These are phyloP conservation scores for Penicillium sp. DNA, from an alignment of 2,329 filamentous ascomycete genomes.

Conservation along the genomic window DNA sequence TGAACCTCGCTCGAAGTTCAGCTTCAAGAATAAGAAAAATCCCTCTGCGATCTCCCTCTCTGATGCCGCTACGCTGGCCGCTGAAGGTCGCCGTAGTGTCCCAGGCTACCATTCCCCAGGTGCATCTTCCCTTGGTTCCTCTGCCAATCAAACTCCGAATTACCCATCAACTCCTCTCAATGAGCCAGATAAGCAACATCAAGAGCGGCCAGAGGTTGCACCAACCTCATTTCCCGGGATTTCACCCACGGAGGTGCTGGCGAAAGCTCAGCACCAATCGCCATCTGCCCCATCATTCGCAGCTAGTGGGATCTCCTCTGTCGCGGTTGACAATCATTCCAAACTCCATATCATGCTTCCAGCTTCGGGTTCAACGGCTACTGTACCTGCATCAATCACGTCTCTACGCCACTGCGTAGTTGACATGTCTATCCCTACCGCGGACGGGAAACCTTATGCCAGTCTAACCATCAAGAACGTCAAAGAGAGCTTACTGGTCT, in stretches of 20 bases:
- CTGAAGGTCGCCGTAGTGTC: conserved; percentile 50
- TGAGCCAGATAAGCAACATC: conserved; percentile 37
- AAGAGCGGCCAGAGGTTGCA: conserved; percentile 40
- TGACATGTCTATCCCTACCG: conserved; percentile 73
- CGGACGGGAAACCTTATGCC: conserved; percentile 67
- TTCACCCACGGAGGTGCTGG: conserved; percentile 22
- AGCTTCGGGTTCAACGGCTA: conserved; percentile 69
- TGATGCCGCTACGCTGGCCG: conserved; percentile 60
- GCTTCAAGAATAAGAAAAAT: conserved; percentile 71
- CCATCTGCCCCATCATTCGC: conserved; percentile 60
- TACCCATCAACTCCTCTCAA: conserved; percentile 43
- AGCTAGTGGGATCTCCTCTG: conserved; percentile 52
- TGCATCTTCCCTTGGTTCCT: conserved; percentile 48
- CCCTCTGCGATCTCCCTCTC: conserved; percentile 58
- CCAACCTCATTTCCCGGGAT: conserved; percentile 40
- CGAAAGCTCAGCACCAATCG: conserved; percentile 24
- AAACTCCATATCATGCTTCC: conserved; percentile 79
- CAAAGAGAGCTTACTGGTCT: conserved; percentile 71
- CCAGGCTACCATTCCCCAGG: conserved; percentile 48
- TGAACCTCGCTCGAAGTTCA: conserved; percentile 78
- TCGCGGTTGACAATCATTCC: conserved; percentile 69
- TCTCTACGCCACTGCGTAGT: conserved; percentile 73
- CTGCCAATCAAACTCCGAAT: conserved; percentile 38
- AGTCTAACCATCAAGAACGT: conserved; percentile 72
- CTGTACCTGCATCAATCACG: conserved; percentile 73